A percentile compares a stretch with the other conserved stretches of the same genome.
These are phyloP conservation scores for Phialophora chinensis DNA, from an alignment of 2,329 filamentous ascomycete species.

Conservation along the genomic window DNA sequence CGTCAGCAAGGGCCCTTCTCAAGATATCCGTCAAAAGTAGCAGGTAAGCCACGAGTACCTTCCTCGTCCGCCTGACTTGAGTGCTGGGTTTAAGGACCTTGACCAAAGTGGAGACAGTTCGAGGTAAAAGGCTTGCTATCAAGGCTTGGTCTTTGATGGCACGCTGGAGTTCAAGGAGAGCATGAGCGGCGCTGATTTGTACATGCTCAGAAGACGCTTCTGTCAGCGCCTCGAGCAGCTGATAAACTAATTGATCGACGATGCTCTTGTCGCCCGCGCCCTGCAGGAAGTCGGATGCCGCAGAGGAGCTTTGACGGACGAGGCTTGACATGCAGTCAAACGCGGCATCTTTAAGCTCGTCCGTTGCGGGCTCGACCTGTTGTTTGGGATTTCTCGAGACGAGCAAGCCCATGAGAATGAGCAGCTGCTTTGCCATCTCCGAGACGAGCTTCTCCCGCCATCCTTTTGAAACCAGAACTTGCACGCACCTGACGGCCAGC, in stretches of 20 bases:
- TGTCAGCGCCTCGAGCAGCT: conserved; percentile 75
- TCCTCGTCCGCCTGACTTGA: conserved; percentile 64
- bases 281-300: conserved; percentile 52
- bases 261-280: conserved; percentile 71
- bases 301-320: conserved; percentile 57
- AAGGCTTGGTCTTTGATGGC: conserved; percentile 74
- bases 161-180: conserved; percentile 66
- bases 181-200: conserved; percentile 71
- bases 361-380: conserved; percentile 53
- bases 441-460: conserved; percentile 76
- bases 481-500: conserved; percentile 74
- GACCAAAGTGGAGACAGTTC: conserved; percentile 80
- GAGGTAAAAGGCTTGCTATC: conserved; percentile 84
- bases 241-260: conserved; percentile 80
- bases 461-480: conserved; percentile 74
- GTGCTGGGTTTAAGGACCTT: conserved; percentile 74
- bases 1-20: conserved; percentile 55
- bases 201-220: conserved; percentile 69
- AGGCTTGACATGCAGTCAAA: conserved; percentile 73
- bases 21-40: conserved; percentile 60
- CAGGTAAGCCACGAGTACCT: conserved; percentile 69
- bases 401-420: conserved; percentile 83
- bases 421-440: conserved; percentile 78
- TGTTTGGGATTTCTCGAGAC: conserved; percentile 73
- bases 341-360: conserved; percentile 76